Evolutionary conservation across 345 rosid genomes (phyloP).

Genomic region (Syzygium aromaticum): DNA sequence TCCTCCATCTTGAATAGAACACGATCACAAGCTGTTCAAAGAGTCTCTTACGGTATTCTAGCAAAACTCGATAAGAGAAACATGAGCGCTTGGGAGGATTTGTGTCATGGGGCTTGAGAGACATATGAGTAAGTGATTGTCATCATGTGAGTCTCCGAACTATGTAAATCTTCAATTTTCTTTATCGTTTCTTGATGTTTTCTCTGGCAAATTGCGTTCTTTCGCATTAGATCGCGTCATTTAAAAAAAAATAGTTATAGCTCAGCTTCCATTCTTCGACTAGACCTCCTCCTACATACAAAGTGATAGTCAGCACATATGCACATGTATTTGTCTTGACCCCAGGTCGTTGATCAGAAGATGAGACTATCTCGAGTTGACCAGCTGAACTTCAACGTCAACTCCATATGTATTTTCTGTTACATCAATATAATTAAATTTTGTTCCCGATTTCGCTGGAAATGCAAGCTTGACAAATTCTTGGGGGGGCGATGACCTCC

Average conservation of each 20-base stretch:
- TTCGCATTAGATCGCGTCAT: not conserved
- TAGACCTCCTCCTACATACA: not conserved
- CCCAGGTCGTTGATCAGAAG: not conserved
- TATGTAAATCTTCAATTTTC: not conserved
- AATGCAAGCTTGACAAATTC: not conserved
- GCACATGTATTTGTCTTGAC: not conserved
- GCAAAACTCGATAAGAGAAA: not conserved
- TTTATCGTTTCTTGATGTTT: not conserved
- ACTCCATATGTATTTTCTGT: not conserved
- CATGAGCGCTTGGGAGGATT: not conserved
- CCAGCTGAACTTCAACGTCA: not conserved
- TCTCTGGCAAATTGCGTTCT: not conserved
- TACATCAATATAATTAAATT: not conserved
- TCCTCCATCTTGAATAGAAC: too few species aligned
- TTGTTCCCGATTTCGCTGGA: not conserved
- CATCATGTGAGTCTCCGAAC: not conserved
- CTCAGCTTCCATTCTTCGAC: not conserved
- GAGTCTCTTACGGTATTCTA: too few species aligned
- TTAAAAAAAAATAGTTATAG: not conserved
- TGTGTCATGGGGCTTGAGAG: not conserved
- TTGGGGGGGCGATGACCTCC: not conserved
- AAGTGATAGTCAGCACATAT: not conserved
- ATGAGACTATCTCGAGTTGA: not conserved
- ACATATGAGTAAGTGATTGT: not conserved
- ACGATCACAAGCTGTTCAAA: too few species aligned